These are phyloP conservation scores for Penicillium verrucosum DNA, from an alignment of 2,329 filamentous ascomycete species.

Conservation along the genomic window DNA sequence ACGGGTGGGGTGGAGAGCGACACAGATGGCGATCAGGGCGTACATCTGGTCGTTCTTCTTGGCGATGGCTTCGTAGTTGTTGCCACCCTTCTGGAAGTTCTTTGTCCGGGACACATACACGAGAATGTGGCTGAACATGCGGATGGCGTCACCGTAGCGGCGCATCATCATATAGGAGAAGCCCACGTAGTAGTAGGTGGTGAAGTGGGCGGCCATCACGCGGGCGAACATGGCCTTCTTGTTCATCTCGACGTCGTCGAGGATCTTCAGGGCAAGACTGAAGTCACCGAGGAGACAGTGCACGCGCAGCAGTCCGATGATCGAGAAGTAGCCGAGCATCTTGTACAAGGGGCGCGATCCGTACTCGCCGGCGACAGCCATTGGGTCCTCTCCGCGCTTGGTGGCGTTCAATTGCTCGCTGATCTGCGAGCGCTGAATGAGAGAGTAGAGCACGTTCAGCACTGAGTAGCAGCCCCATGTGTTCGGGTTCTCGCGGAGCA, in stretches of 20 bases:
- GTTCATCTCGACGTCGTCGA: slow-evolving; percentile 99
- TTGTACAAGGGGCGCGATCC: slow-evolving; percentile 91
- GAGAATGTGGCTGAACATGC: slow-evolving; percentile 99
- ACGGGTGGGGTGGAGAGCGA: slow-evolving; percentile 93
- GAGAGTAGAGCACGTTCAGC: slow-evolving; percentile 97
- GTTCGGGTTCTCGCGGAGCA: slow-evolving; percentile 94
- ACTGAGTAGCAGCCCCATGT: slow-evolving; percentile 99
- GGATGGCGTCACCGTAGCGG: slow-evolving; percentile 97
- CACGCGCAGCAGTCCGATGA: slow-evolving; percentile 92
- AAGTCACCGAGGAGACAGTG: slow-evolving; percentile 97
- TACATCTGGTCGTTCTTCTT: slow-evolving; percentile 99
- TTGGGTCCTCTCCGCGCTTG: slow-evolving; percentile 88
- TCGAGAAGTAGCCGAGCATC: slow-evolving; percentile 99
- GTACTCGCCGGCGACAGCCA: slow-evolving; percentile 88
- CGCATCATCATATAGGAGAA: slow-evolving; percentile 99
- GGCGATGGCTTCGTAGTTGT: slow-evolving; percentile 90
- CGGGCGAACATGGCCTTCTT: slow-evolving; percentile 99
- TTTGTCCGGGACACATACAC: slow-evolving; percentile 98
- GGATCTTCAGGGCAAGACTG: slow-evolving; percentile 94
- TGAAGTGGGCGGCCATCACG: slow-evolving; percentile 99
- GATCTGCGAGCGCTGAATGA: slow-evolving; percentile 97
- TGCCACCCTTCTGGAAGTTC: slow-evolving; percentile 98
- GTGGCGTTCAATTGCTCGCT: slow-evolving; percentile 93
- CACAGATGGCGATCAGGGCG: slow-evolving; percentile 96
- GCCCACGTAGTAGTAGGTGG: slow-evolving; percentile 99